Conservation (phyloP, 2,329 filamentous ascomycete genomes). For the Claviceps capensis region DNA sequence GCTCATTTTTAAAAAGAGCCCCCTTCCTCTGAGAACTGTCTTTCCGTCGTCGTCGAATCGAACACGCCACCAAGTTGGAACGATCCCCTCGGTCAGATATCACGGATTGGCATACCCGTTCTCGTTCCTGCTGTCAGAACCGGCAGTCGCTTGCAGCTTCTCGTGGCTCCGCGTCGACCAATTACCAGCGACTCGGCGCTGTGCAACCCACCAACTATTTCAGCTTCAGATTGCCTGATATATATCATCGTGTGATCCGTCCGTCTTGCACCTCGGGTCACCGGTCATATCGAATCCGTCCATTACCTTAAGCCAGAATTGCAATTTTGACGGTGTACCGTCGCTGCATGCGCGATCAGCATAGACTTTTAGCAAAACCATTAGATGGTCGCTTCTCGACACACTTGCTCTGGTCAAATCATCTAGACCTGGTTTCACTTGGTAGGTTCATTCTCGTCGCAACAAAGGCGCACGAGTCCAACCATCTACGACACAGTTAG, state of each 20-base stretch:
- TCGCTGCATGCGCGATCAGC: neutral
- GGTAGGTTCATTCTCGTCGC: neutral
- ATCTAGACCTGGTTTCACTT: conserved; percentile 1
- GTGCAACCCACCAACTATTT: neutral
- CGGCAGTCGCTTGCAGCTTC: conserved; percentile 1
- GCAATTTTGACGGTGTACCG: neutral
- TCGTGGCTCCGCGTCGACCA: neutral
- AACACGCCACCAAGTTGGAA: neutral
- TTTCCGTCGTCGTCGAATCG: neutral
- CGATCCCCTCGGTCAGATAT: neutral
- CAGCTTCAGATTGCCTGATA: neutral
- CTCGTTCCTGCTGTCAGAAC: neutral
- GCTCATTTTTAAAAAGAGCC: neutral
- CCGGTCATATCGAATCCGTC: neutral
- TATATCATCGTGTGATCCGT: neutral
- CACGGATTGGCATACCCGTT: neutral
- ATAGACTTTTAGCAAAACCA: neutral
- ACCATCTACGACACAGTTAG: neutral
- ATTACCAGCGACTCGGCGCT: neutral
- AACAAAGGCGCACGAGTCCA: neutral
- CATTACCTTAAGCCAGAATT: neutral
- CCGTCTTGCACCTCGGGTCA: neutral
- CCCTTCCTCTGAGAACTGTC: too few species aligned
- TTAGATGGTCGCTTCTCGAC: conserved; percentile 1
- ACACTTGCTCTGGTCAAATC: neutral